Conservation (phyloP, 257 asterid species). For the Solanum bukasovii region DNA sequence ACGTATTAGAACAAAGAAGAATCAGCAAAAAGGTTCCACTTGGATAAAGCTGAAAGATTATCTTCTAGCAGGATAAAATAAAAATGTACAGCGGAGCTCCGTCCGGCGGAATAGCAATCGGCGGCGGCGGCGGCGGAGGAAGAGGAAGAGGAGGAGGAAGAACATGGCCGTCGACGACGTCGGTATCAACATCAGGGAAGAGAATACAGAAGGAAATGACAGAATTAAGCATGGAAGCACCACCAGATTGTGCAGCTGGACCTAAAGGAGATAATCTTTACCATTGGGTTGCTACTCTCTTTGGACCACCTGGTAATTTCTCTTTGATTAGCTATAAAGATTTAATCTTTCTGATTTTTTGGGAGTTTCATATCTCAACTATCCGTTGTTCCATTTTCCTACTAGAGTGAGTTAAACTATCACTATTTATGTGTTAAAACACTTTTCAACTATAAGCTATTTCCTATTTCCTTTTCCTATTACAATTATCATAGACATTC, state of each 20-base stretch:
- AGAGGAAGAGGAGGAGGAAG: slow-evolving; percentile 47
- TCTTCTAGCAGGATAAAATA: too few species aligned
- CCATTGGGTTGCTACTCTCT: slow-evolving; percentile 92
- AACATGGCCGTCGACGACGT: slow-evolving; percentile 79
- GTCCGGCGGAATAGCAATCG: background rate
- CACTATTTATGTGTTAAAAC: background rate
- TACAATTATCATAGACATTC: too few species aligned
- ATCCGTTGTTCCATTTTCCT: background rate
- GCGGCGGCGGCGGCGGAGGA: slow-evolving; percentile 18
- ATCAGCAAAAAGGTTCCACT: too few species aligned
- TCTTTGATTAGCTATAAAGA: background rate
- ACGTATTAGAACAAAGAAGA: too few species aligned
- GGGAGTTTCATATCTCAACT: background rate
- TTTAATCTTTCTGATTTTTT: background rate
- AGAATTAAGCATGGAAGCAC: slow-evolving; percentile 69
- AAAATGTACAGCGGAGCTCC: too few species aligned
- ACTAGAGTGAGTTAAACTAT: background rate
- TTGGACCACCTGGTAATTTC: slow-evolving; percentile 63
- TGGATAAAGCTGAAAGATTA: too few species aligned
- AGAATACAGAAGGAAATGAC: slow-evolving; percentile 85
- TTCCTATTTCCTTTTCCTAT: too few species aligned
- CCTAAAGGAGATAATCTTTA: slow-evolving; percentile 98
- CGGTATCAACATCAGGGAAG: slow-evolving; percentile 81
- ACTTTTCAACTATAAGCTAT: background rate
- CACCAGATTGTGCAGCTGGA: slow-evolving; percentile 86